phyloP scores from a whole-genome alignment of 2,329 filamentous ascomycete species.

The Lecanicillium sp. region DNA sequence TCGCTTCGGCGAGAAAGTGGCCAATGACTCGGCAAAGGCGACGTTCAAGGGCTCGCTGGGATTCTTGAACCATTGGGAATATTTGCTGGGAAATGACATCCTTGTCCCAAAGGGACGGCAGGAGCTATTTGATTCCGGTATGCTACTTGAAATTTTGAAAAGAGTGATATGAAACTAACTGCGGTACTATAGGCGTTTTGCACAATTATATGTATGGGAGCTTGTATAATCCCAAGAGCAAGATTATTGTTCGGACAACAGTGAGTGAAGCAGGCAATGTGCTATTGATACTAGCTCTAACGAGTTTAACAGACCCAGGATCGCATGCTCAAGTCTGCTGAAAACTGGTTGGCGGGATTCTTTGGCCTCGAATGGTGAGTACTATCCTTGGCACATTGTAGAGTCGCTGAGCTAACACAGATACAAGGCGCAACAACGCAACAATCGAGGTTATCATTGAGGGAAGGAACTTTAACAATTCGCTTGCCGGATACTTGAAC shows the following conservation, averaged over 20 bases:
- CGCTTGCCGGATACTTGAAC: slow-evolving; percentile 57
- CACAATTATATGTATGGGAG: slow-evolving; percentile 68
- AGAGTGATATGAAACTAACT: background rate
- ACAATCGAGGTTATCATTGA: slow-evolving; percentile 70
- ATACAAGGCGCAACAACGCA: slow-evolving; percentile 52
- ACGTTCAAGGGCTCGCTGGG: slow-evolving; percentile 50
- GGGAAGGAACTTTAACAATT: slow-evolving; percentile 57
- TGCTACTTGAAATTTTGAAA: background rate
- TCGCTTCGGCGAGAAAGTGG: slow-evolving; percentile 49
- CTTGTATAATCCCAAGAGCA: slow-evolving; percentile 63
- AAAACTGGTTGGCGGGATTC: slow-evolving; percentile 73
- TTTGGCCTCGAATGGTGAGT: slow-evolving; percentile 62
- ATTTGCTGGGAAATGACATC: slow-evolving; percentile 62
- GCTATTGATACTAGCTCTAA: slow-evolving; percentile 9
- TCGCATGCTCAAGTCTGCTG: slow-evolving; percentile 68
- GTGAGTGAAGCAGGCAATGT: slow-evolving; percentile 19
- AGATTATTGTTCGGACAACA: slow-evolving; percentile 66
- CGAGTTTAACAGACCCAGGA: slow-evolving; percentile 53
- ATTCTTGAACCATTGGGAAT: slow-evolving; percentile 64
- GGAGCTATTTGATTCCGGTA: slow-evolving; percentile 60
- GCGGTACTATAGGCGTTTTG: slow-evolving; percentile 40
- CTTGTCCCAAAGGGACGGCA: slow-evolving; percentile 65
- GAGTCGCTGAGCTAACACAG: too few species aligned
- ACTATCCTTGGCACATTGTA: too few species aligned
- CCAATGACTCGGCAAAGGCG: slow-evolving; percentile 43